phyloP scores from a whole-genome alignment of 257 asterid species.

The Solanum gandarillasii region DNA sequence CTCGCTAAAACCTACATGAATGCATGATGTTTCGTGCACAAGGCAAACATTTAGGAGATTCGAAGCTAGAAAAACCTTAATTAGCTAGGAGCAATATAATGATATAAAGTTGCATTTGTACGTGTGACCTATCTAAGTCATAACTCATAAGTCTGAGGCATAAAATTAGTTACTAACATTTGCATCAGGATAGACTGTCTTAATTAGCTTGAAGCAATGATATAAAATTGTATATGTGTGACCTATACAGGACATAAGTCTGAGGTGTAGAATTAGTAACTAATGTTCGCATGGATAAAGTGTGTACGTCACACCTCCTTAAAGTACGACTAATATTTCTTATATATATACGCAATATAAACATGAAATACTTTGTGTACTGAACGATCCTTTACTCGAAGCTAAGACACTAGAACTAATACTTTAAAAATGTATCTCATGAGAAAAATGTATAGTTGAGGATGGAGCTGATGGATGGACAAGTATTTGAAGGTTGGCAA shows the following conservation, averaged over 20 bases:
- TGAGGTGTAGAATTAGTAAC: background rate
- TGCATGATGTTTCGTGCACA: background rate
- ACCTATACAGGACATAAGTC: background rate
- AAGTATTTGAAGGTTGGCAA: conserved; percentile 51
- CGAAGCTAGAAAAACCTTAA: too few relatives aligned
- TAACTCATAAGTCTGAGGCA: too few relatives aligned
- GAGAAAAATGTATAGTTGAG: conserved; percentile 21
- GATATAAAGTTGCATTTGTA: background rate
- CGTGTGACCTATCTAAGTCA: too few relatives aligned
- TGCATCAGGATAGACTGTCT: too few relatives aligned
- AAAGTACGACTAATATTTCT: background rate
- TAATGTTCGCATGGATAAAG: background rate
- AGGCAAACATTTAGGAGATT: background rate
- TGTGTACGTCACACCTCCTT: background rate
- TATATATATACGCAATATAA: background rate
- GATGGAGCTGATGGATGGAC: conserved; percentile 42
- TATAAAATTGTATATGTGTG: background rate
- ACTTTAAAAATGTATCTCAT: background rate
- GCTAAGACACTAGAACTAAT: background rate
- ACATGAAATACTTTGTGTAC: background rate
- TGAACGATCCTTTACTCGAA: background rate
- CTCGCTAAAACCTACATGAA: background rate
- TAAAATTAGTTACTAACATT: too few relatives aligned
- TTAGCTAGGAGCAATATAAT: background rate
- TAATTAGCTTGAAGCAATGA: background rate